Percentiles rank a stretch among this genome's conserved stretches.
phyloP scores from a whole-genome alignment of 1,284 basidiomycete genomes.

The Apiotrichum akiyoshidainum region DNA sequence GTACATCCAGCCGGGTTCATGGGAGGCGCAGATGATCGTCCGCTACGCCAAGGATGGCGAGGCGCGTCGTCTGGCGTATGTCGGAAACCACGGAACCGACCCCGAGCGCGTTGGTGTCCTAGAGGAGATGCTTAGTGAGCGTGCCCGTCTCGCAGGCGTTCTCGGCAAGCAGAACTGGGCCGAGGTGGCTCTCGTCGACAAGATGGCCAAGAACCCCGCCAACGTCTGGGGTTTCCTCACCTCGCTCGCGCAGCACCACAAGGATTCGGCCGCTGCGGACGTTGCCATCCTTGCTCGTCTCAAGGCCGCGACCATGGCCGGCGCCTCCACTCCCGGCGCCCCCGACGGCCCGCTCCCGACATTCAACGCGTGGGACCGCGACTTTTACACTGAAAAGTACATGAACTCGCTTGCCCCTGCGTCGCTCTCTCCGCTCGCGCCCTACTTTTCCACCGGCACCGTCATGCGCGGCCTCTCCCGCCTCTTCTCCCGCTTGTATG shows the following conservation, averaged over 20 bases:
- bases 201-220: conserved; percentile 91
- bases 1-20: conserved; percentile 72
- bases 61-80: conserved; percentile 73
- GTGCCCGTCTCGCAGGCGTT: conserved; percentile 73
- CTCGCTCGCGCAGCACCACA: conserved; percentile 71
- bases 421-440: conserved; percentile 63
- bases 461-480: conserved; percentile 82
- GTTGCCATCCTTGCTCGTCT: conserved; percentile 66
- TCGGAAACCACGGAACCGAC: conserved; percentile 61
- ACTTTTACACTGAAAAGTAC: conserved; percentile 62
- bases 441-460: conserved; percentile 70
- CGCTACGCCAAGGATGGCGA: conserved; percentile 78
- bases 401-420: conserved; percentile 48
- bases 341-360: conserved; percentile 53
- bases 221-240: conserved; percentile 81
- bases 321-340: conserved; percentile 15
- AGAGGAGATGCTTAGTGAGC: conserved; percentile 69
- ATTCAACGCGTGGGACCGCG: conserved; percentile 88
- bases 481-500: conserved; percentile 80
- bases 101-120: conserved; percentile 56
- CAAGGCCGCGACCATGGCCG: conserved; percentile 66
- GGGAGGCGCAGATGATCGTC: conserved; percentile 89
- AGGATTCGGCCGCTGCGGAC: conserved; percentile 68
- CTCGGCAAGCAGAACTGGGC: conserved; percentile 80
- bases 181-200: conserved; percentile 79